Conservation (phyloP, 2,329 filamentous ascomycete species). For the Fusarium sp. region DNA sequence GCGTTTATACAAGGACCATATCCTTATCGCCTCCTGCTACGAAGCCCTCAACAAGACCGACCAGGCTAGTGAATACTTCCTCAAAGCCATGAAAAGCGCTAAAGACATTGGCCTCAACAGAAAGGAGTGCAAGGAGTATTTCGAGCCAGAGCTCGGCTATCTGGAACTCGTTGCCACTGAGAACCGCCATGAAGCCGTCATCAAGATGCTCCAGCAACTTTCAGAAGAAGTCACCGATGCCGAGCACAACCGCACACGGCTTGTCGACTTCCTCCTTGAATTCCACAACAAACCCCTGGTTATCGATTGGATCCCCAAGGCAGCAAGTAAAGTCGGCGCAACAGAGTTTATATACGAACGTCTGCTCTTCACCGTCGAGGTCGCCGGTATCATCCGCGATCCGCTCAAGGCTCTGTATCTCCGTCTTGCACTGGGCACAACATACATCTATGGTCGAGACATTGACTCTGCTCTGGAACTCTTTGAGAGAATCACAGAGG, state of each 20-base stretch:
- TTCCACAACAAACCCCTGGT: conserved; percentile 50
- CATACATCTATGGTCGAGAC: conserved; percentile 51
- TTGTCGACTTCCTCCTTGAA: conserved; percentile 52
- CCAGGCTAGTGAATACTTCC: conserved; percentile 51
- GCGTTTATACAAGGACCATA: conserved; percentile 56
- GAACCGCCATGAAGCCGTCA: conserved; percentile 51
- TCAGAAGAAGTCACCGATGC: conserved; percentile 42
- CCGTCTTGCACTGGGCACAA: conserved; percentile 51
- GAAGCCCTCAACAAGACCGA: conserved; percentile 49
- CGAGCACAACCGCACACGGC: conserved; percentile 43
- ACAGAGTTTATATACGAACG: conserved; percentile 47
- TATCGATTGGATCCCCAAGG: conserved; percentile 56
- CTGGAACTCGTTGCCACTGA: conserved; percentile 52
- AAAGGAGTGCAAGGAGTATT: conserved; percentile 49
- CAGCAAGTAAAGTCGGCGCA: conserved; percentile 51
- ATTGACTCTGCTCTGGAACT: conserved; percentile 50
- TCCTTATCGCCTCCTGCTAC: conserved; percentile 53
- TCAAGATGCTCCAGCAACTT: conserved; percentile 51
- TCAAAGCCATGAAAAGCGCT: conserved; percentile 50
- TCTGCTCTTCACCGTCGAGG: conserved; percentile 48
- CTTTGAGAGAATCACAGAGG: conserved; percentile 52
- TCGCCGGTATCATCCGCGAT: conserved; percentile 51
- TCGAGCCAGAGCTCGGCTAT: conserved; percentile 54
- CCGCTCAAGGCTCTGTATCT: conserved; percentile 53
- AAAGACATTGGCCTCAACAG: conserved; percentile 42